Evolutionary conservation across 768 basidiomycete species (phyloP).

Genomic region (Suillus plorans): DNA sequence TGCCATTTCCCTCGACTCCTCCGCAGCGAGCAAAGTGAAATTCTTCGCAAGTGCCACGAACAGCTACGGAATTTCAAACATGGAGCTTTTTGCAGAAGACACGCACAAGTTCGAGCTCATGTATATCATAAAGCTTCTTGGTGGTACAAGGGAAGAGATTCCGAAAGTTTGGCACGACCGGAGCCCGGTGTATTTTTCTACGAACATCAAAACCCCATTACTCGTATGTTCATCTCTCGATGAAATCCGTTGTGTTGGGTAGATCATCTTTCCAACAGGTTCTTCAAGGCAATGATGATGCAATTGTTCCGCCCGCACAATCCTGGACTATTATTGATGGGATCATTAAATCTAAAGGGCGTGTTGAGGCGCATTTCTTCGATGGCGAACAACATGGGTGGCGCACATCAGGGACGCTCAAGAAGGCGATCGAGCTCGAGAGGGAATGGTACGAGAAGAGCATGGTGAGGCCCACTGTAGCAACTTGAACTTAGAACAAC

Average conservation of each 20-base stretch:
- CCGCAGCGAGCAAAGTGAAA: constrained; percentile 60
- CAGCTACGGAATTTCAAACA: constrained; percentile 67
- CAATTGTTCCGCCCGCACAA: constrained; percentile 67
- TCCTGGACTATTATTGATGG: constrained; percentile 26
- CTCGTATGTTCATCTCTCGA: constrained; percentile 46
- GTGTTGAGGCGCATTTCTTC: constrained; percentile 39
- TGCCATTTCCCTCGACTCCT: constrained; percentile 38
- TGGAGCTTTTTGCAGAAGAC: constrained; percentile 52
- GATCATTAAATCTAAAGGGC: neutral
- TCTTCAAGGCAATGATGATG: constrained; percentile 62
- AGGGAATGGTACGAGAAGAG: constrained; percentile 35
- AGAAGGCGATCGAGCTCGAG: constrained; percentile 33
- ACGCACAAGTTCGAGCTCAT: constrained; percentile 73
- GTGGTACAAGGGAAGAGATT: constrained; percentile 51
- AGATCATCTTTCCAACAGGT: constrained; percentile 41
- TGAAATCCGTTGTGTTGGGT: constrained; percentile 22
- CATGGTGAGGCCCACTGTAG: neutral
- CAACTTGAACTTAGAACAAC: neutral
- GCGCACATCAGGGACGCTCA: constrained; percentile 34
- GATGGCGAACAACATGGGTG: constrained; percentile 46
- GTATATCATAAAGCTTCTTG: constrained; percentile 61
- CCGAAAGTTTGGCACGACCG: constrained; percentile 58
- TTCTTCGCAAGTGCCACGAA: constrained; percentile 63
- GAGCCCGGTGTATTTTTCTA: constrained; percentile 62
- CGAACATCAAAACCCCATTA: constrained; percentile 60